These are phyloP conservation scores for Cadophora malorum DNA, from an alignment of 2,329 filamentous ascomycete species.

Conservation along the genomic window DNA sequence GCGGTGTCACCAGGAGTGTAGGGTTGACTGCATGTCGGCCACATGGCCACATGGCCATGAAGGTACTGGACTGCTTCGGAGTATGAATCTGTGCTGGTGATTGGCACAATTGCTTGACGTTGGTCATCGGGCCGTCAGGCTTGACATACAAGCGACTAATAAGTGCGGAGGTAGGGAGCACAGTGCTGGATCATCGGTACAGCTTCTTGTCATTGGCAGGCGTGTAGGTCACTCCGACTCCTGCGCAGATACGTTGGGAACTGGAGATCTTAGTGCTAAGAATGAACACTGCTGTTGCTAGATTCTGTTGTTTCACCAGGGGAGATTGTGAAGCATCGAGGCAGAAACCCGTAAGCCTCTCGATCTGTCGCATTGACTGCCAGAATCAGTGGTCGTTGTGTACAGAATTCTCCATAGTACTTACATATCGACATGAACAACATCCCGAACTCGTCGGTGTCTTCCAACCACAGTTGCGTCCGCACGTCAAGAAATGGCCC, in stretches of 20 bases:
- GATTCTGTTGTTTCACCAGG: background rate
- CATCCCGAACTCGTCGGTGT: slow-evolving; percentile 51
- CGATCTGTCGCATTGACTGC: slow-evolving; percentile 23
- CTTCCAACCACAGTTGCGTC: slow-evolving; percentile 50
- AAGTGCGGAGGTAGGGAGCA: too few species aligned
- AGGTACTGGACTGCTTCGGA: background rate
- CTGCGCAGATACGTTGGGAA: background rate
- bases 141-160: too few species aligned
- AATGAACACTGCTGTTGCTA: background rate
- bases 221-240: too few species aligned
- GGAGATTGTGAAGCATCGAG: slow-evolving; percentile 10
- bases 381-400: slow-evolving; percentile 3
- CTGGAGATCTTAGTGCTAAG: background rate
- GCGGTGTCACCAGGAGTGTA: too few species aligned
- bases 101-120: background rate
- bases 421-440: slow-evolving; percentile 49
- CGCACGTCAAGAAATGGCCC: slow-evolving; percentile 45
- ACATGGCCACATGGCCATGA: background rate
- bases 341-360: slow-evolving; percentile 11
- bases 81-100: background rate
- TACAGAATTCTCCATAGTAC: background rate
- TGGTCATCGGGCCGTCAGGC: too few species aligned
- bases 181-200: too few species aligned
- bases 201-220: too few species aligned
- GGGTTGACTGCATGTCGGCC: too few species aligned